Evolutionary conservation across 1,139 yeast genomes (phyloP).

Genomic region (Pichia norvegensis): DNA sequence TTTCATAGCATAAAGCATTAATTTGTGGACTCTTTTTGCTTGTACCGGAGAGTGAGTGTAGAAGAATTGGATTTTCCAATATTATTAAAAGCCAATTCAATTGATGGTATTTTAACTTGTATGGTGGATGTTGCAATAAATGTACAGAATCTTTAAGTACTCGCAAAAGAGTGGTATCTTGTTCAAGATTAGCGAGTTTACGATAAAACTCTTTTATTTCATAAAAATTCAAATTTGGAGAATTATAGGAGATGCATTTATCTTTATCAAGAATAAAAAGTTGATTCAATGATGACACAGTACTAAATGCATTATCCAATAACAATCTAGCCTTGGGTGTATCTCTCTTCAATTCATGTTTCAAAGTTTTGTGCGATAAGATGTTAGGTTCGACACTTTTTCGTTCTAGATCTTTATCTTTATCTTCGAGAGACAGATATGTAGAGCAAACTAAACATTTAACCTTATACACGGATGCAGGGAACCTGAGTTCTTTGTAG

Average conservation of each 20-base stretch:
- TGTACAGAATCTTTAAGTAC: conserved; percentile 44
- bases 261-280: neutral
- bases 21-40: conserved; percentile 37
- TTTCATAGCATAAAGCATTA: conserved; percentile 50
- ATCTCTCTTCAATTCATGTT: neutral
- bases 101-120: conserved; percentile 32
- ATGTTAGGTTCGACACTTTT: no score
- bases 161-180: conserved; percentile 49
- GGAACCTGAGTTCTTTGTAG: neutral
- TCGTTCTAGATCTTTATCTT: no score
- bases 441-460: neutral
- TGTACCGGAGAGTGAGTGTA: conserved; percentile 36
- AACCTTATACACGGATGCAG: neutral
- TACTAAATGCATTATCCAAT: neutral
- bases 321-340: neutral
- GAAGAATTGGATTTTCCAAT: conserved; percentile 54
- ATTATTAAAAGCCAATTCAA: conserved; percentile 51
- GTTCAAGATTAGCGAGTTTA: conserved; percentile 43
- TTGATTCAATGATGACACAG: neutral
- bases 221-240: conserved; percentile 39
- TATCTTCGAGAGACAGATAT: neutral
- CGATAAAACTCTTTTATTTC: conserved; percentile 40
- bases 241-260: conserved; percentile 3
- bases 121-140: conserved; percentile 40
- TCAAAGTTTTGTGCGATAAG: neutral